A percentile compares a stretch with the other conserved stretches of the same genome.
Evolutionary conservation across 192 early-diverging fungal genomes (phyloP).

Genomic region (Coemansia sp.): DNA sequence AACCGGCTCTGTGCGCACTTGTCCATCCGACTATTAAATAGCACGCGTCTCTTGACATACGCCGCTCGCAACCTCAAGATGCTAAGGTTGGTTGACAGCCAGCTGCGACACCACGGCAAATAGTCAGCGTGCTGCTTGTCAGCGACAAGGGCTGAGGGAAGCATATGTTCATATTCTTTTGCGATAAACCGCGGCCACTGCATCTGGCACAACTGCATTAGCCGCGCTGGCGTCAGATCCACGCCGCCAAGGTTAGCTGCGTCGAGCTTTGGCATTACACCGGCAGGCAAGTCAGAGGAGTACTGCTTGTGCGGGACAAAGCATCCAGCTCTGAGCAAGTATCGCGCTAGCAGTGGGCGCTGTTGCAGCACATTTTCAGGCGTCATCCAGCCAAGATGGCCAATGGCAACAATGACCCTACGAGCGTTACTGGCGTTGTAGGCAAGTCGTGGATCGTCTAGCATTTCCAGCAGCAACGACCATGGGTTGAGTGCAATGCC

Average conservation of each 20-base stretch:
- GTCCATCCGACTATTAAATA: conserved; percentile 23
- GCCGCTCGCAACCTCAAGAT: conserved; percentile 27
- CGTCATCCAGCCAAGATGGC: conserved; percentile 31
- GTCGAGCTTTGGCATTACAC: not conserved
- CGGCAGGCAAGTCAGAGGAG: not conserved
- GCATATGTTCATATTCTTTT: conserved; percentile 18
- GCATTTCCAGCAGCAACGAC: conserved; percentile 40
- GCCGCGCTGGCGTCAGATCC: conserved; percentile 26
- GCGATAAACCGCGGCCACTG: conserved; percentile 44
- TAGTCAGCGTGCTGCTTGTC: conserved; percentile 1
- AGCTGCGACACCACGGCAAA: conserved; percentile 16
- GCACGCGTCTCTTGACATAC: conserved; percentile 15
- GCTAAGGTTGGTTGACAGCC: conserved; percentile 29
- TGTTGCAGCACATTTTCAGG: conserved; percentile 23
- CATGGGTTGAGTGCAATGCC: conserved; percentile 42
- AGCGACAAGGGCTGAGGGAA: not conserved
- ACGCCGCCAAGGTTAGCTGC: not conserved
- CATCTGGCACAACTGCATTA: conserved; percentile 26
- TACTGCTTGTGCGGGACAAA: conserved; percentile 2
- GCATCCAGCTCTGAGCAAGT: conserved; percentile 17
- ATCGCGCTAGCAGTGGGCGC: conserved; percentile 23
- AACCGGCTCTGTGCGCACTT: conserved; percentile 15
- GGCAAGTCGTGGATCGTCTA: conserved; percentile 33
- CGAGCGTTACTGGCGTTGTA: not conserved
- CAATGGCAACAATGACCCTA: conserved; percentile 19